These are phyloP conservation scores for Prosopis cineraria DNA, from an alignment of 306 rosid species.

Conservation along the genomic window DNA sequence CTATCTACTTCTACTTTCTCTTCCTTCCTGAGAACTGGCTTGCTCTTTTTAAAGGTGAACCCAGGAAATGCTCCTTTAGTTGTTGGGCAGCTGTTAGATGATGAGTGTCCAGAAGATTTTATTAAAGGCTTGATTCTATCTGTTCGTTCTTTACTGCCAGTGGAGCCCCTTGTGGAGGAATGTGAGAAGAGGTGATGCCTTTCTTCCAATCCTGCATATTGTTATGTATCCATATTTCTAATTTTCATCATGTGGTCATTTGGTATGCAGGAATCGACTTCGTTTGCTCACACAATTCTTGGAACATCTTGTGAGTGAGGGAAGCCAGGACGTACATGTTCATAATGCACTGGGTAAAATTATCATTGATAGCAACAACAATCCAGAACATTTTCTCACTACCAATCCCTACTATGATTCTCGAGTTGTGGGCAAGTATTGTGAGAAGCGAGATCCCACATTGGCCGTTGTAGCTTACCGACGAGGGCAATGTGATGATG, in stretches of 20 bases:
- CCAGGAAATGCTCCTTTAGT: constrained; percentile 99
- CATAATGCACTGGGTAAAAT: constrained; percentile 99
- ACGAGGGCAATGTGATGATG: constrained; percentile 98
- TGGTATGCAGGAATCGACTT: constrained; percentile 83
- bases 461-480: constrained; percentile 97
- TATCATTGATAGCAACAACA: constrained; percentile 96
- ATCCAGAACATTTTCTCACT: constrained; percentile 98
- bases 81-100: constrained; percentile 97
- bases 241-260: constrained; percentile 25
- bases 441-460: constrained; percentile 99
- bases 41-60: constrained; percentile 69
- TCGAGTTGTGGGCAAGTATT: constrained; percentile 98
- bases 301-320: constrained; percentile 99
- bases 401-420: constrained; percentile 99
- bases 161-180: constrained; percentile 97
- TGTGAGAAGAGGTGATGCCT: constrained; percentile 90
- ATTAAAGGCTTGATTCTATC: constrained; percentile 96
- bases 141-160: constrained; percentile 98
- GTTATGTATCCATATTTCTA: constrained; percentile 20
- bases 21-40: not conserved
- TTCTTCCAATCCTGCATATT: constrained; percentile 15
- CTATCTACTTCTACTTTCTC: not conserved
- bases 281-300: constrained; percentile 94
- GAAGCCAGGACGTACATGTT: constrained; percentile 99
- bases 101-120: constrained; percentile 99